Conservation (phyloP, 441 rosid genomes). For the Brassica balearica region DNA sequence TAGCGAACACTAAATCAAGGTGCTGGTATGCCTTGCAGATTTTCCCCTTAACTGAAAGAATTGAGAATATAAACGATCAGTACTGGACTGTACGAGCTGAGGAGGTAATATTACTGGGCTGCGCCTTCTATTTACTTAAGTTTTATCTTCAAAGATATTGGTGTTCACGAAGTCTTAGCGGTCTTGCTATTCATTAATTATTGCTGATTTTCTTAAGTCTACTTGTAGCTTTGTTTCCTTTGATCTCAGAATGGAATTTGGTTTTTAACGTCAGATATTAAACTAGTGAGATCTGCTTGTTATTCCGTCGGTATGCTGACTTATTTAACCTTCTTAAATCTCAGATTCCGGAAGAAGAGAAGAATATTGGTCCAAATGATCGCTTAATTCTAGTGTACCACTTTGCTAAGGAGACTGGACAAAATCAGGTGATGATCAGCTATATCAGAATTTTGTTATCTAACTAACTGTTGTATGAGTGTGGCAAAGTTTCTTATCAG, state of each 20-base stretch:
- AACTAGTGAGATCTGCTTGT: neutral
- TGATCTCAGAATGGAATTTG: conserved; percentile 2
- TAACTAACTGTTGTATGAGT: neutral
- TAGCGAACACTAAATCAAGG: conserved; percentile 11
- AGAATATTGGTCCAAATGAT: conserved; percentile 72
- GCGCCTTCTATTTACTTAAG: neutral
- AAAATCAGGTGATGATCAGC: conserved; percentile 59
- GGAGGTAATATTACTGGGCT: conserved; percentile 55
- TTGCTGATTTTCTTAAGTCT: conserved; percentile 12
- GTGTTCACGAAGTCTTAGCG: neutral
- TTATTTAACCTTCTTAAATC: neutral
- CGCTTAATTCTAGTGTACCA: conserved; percentile 76
- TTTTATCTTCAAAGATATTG: neutral
- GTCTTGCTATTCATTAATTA: neutral
- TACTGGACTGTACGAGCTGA: conserved; percentile 85
- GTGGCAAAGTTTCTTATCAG: conserved; percentile 7
- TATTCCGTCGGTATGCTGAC: neutral
- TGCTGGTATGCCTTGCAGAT: conserved; percentile 53
- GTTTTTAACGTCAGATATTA: conserved; percentile 19
- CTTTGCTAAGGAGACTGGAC: conserved; percentile 68
- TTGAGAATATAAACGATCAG: conserved; percentile 79
- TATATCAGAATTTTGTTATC: neutral
- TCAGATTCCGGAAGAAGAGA: conserved; percentile 85
- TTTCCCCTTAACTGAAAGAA: conserved; percentile 67
- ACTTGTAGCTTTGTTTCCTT: conserved; percentile 11